Base-by-base conservation (phyloP, 1,284 basidiomycete species). In the Ceratobasidium sp. region DNA sequence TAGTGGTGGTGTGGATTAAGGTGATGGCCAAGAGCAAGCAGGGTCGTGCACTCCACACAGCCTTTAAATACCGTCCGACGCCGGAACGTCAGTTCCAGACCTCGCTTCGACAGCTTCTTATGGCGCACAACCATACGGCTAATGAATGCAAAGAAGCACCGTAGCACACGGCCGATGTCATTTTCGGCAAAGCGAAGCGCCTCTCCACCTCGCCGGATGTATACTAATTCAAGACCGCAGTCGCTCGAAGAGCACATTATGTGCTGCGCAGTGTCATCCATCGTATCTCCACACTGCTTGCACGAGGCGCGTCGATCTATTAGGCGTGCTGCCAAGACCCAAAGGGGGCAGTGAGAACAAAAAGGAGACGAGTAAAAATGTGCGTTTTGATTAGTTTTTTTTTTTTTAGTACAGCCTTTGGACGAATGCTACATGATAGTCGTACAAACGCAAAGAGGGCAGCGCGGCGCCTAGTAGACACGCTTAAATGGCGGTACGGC, bases 401-500 rank as follows among this genome's bases (percentile, higher is more conserved):
- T 53, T 39, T 71, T 71, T 71, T 71, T 28, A 58, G n/a, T 71
- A 55, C 53, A 71, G 61, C 40, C 61, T 33, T 40, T n/a, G 42
- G 61, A 40, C 61, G 44, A 64, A 44, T 1, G 61, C 2, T 64
- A 64, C 61, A 64, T 64, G 61, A 39, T 39, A 15, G 23, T 64
- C 61, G 23, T 64, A 40, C 23, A 26, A 26, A 12, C 46, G 26
- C n/a, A 23, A 58, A 58, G 15, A 3, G 42, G 33, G 40, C 12
- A 15, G 20, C 39, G 44, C 44, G 58, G 44, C 49, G 60, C 44
- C 56, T 81, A 95, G 85, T 95, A 95, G 67, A 94, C 93, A 86
- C 94, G 94, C 88, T 95, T 95, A 90, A 95, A 95, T 23, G 94
- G 94, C 81, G 94, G 94, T 40, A 95, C 93, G 64, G 91, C 83